Evolutionary conservation across 2,329 filamentous ascomycete genomes (phyloP), one percentile per base, ranked within the genome.

Genomic region (Xylariaceae sp.): DNA sequence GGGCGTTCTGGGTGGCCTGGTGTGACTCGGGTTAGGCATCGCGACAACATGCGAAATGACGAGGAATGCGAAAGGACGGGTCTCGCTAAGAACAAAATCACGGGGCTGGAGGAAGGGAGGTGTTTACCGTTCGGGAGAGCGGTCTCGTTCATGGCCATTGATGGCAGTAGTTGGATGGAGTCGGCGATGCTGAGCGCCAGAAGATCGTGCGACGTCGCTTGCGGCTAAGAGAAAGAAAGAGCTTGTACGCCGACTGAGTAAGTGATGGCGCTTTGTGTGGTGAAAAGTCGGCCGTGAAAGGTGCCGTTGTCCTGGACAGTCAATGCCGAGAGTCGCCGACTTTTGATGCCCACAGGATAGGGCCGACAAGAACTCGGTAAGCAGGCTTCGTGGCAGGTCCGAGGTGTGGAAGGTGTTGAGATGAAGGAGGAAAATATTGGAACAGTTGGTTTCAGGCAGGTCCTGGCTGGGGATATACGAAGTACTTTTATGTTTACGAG

Each of bases 1-100:
- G 76, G 66, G 65, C 82, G 77, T 66, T 78, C 78, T 66, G 86
- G 80, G 66, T 86, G 84, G 73, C 92, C 88, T 92, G 75, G 67
- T 63, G 75, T 72, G 35, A n/a, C n/a, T 8, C 53, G 56, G 68
- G 61, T 71, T 63, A 67, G 34, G 39, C 56, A 55, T 60, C 50
- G 39, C 30, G 51, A 53, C 51, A 23, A 15, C n/a, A 51, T 61
- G 50, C 13, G 53, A 35, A 39, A 53, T 41, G 44, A 53, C 30
- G 48, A 53, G 41, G 6, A 41, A 53, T 44, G 53, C 8, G 41
- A 51, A 17, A 57, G 37, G 18, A 41, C 8, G 39, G 45, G 7
- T 15, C 4, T 23, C 18, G 47, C 11, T 2, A 30, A 39, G 17
- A 30, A 11, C 18, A 3, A 34, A 37, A 23, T 37, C 4, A 17